phyloP scores from a whole-genome alignment of 108 stramenopile species.

The Fistulifera solaris region DNA sequence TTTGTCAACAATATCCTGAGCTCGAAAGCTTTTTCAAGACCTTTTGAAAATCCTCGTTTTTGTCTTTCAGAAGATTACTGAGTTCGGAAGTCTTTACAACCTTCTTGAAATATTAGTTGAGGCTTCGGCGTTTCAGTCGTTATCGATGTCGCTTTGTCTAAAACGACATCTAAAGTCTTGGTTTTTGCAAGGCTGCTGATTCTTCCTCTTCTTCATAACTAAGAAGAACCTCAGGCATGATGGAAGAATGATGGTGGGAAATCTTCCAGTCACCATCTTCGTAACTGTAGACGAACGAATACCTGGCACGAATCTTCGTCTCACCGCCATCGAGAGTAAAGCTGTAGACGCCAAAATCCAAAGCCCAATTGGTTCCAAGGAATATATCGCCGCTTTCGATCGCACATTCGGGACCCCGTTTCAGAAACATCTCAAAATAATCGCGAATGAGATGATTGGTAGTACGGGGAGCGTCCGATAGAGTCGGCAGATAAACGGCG shows the following conservation, averaged over 20 bases:
- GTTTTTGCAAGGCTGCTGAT: too few species aligned
- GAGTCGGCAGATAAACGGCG: slow-evolving; percentile 39
- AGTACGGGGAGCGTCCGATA: slow-evolving; percentile 39
- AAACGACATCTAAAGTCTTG: too few species aligned
- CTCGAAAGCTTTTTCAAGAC: too few species aligned
- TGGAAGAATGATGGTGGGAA: slow-evolving; percentile 56
- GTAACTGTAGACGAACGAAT: slow-evolving; percentile 49
- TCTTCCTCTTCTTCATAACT: not conserved
- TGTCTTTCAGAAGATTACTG: too few species aligned
- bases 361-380: slow-evolving; percentile 34
- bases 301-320: slow-evolving; percentile 39
- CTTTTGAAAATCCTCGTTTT: too few species aligned
- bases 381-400: slow-evolving; percentile 28
- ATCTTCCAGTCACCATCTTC: slow-evolving; percentile 70
- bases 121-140: too few species aligned
- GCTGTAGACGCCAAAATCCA: slow-evolving; percentile 46
- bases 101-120: too few species aligned
- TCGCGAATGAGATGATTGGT: slow-evolving; percentile 31
- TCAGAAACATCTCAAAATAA: slow-evolving; percentile 42
- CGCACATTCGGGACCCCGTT: slow-evolving; percentile 37
- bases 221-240: slow-evolving; percentile 41
- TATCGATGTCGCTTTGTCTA: too few species aligned
- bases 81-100: too few species aligned
- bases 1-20: too few species aligned
- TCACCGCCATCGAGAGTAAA: slow-evolving; percentile 43